Base-by-base conservation (phyloP, 2,329 filamentous ascomycete species). In the Fusarium continuum region DNA sequence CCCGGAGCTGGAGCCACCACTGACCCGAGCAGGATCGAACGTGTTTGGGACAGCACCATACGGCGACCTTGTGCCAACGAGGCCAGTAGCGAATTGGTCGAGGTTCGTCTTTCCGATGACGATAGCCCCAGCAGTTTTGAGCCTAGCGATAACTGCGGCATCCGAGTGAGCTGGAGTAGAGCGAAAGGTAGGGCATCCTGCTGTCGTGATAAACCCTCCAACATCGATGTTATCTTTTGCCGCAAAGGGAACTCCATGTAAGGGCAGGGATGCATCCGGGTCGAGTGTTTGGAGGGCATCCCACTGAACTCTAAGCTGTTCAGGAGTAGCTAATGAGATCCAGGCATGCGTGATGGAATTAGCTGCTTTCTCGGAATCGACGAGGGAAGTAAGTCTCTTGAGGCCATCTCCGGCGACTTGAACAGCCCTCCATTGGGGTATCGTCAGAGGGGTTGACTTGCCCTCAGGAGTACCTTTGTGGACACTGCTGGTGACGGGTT, bases 21-120 rank as follows among this genome's bases (percentile, higher is more conserved):
- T 74, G 53, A 77, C 70, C 14, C 64, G 69, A 11, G 45, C 49
- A 39, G 67, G 77, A 70, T 65, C 79, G 63, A 80, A 85, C 0
- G 85, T 76, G 50, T 83, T 86, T 19, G 82, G 77, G 2, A 85
- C 82, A 17, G 79, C 81, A 3, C 86, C 86, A 52, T 83, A 86
- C 0, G 86, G 85, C 4, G 83, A 86, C 26, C 87, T 80, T 8
- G 84, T 86, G 8, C 86, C 87, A 7, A 83, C 84, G 5, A 89
- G 78, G 0, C 87, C 86, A 1, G 86, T 88, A 2, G 86, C 86
- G 7, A 89, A 80, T 65, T 89, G 86, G 59, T 89, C 86, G 45
- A 89, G 77, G 62, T 83, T 85, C 5, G 81, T 81, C 66, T 88
- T 88, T 8, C 86, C 86, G 25, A 88, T 75, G 26, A 85, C 79